Conservation (phyloP, 208 protist species). For the Trypanosoma vivax region DNA sequence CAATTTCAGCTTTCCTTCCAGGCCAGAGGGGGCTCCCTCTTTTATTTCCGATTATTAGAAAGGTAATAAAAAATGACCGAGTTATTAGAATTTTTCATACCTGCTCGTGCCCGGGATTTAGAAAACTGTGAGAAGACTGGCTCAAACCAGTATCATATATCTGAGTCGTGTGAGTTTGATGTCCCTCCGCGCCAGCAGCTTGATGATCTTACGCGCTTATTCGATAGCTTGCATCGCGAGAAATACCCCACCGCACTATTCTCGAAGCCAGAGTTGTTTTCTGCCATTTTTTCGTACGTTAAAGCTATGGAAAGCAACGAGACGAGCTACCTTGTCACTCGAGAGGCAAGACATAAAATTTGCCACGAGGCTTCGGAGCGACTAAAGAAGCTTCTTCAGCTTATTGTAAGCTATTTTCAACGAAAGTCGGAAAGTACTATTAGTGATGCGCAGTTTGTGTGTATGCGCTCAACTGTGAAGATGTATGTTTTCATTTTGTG, state of each 20-base stretch:
- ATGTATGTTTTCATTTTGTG: conserved; percentile 83
- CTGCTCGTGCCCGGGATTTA: conserved; percentile 44
- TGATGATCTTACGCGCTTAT: conserved; percentile 72
- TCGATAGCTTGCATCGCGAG: conserved; percentile 70
- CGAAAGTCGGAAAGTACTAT: conserved; percentile 25
- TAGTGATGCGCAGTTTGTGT: conserved; percentile 43
- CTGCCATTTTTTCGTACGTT: conserved; percentile 60
- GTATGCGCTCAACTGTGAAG: conserved; percentile 77
- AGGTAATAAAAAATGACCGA: conserved; percentile 35
- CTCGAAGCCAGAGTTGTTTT: conserved; percentile 60
- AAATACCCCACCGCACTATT: conserved; percentile 82
- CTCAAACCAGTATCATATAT: conserved; percentile 46
- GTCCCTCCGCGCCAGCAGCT: conserved; percentile 63
- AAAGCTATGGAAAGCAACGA: conserved; percentile 45
- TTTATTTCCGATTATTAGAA: no score
- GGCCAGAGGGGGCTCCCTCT: no score
- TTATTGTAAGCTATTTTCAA: conserved; percentile 57
- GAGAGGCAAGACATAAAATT: conserved; percentile 75
- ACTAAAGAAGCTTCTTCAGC: conserved; percentile 77
- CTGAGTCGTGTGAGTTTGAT: conserved; percentile 59
- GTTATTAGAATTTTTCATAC: conserved; percentile 71
- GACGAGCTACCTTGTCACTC: conserved; percentile 36
- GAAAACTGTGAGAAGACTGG: conserved; percentile 40
- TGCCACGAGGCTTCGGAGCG: conserved; percentile 82
- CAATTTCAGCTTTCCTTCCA: no score